Conservation (phyloP, 2,329 filamentous ascomycete species). For the Penicillium fuscoglaucum region DNA sequence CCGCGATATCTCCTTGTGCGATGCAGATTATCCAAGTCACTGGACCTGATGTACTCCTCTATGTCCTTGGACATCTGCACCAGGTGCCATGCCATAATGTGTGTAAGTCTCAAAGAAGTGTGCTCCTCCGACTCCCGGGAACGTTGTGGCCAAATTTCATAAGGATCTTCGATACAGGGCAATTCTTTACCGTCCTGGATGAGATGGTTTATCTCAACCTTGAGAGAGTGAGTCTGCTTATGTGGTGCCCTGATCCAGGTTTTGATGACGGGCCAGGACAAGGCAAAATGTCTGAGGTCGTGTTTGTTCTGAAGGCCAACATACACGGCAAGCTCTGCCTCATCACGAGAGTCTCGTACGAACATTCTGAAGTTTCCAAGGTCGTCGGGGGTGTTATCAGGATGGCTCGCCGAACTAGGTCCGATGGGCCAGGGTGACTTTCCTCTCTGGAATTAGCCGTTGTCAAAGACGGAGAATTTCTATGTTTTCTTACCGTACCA, state of each 20-base stretch:
- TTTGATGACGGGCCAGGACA: conserved; percentile 1
- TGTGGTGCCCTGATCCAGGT: neutral
- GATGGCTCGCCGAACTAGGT: neutral
- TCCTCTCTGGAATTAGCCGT: neutral
- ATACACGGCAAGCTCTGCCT: neutral
- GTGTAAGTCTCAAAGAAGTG: neutral
- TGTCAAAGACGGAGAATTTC: neutral
- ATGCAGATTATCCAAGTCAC: neutral
- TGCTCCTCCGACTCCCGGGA: neutral
- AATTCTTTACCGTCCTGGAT: neutral
- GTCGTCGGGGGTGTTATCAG: neutral
- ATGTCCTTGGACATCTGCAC: neutral
- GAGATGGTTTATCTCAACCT: neutral
- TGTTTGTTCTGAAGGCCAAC: neutral
- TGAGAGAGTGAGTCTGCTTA: neutral
- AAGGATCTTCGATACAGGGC: neutral
- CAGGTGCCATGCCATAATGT: conserved; percentile 3
- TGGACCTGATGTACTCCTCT: neutral
- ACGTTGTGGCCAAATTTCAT: neutral
- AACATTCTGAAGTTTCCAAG: neutral
- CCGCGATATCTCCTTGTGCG: neutral
- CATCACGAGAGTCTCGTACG: neutral
- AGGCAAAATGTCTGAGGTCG: conserved; percentile 1
- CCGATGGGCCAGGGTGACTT: neutral
- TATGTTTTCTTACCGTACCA: neutral